These are phyloP conservation scores for Globisporangium emineosum DNA, from an alignment of 352 stramenopile genomes.

Conservation along the genomic window DNA sequence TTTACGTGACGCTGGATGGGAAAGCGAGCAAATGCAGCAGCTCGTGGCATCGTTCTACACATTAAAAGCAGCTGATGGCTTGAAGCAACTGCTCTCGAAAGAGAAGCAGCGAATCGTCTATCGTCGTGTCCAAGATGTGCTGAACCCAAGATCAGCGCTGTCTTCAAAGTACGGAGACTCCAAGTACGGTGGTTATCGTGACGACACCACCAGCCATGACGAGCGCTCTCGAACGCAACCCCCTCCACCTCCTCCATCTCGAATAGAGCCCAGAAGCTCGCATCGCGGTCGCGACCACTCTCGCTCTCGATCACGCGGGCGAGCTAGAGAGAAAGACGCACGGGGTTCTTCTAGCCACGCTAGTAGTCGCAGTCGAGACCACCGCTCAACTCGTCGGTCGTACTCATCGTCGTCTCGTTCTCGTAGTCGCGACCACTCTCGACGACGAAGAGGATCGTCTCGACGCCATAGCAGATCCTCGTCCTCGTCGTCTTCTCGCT, in stretches of 20 bases:
- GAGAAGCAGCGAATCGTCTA: conserved; percentile 27
- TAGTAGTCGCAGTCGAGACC: conserved; percentile 11
- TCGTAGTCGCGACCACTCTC: conserved; percentile 32
- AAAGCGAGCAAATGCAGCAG: conserved; percentile 10
- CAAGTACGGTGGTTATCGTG: conserved; percentile 19
- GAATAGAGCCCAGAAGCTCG: background rate
- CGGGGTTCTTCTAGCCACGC: conserved; percentile 14
- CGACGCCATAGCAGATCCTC: conserved; percentile 1
- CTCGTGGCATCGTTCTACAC: conserved; percentile 13
- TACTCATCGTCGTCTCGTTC: conserved; percentile 28
- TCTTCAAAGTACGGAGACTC: conserved; percentile 19
- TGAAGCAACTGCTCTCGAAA: conserved; percentile 24
- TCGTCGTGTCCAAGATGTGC: conserved; percentile 9
- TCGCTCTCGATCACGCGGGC: conserved; percentile 1
- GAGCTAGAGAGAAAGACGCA: conserved; percentile 13
- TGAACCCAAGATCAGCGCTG: conserved; percentile 7
- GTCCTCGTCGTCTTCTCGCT: conserved; percentile 20
- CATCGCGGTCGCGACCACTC: background rate
- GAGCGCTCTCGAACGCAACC: background rate
- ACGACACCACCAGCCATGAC: no score
- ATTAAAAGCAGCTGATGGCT: conserved; percentile 3
- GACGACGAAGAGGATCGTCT: conserved; percentile 2
- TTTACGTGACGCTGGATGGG: conserved; percentile 9
- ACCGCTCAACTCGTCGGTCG: conserved; percentile 13
- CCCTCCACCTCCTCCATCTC: background rate